Evolutionary conservation across 2,329 filamentous ascomycete genomes (phyloP).

Genomic region (Cladobotryum protrusum): DNA sequence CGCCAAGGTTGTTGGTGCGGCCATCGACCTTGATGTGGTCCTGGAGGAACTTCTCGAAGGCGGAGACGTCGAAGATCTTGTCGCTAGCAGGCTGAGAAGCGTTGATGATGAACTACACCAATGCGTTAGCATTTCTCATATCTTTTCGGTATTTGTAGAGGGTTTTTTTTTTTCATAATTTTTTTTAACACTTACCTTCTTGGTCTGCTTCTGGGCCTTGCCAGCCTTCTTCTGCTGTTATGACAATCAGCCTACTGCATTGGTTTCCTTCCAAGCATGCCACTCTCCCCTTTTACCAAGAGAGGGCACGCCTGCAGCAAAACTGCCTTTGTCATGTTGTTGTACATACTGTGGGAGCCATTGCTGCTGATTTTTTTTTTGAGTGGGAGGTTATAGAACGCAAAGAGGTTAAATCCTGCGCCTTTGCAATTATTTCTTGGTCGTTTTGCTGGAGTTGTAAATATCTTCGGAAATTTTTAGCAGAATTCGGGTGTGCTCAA

Average conservation of each 20-base stretch:
- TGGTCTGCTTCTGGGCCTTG: constrained; percentile 74
- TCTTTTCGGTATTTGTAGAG: background rate
- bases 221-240: constrained; percentile 58
- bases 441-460: constrained; percentile 11
- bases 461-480: constrained; percentile 13
- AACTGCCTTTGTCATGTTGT: background rate
- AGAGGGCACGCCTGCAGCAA: constrained; percentile 11
- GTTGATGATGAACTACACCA: constrained; percentile 92
- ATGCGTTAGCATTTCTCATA: constrained; percentile 13
- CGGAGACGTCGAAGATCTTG: constrained; percentile 99
- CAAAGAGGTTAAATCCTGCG: constrained; percentile 80
- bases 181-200: constrained; percentile 57
- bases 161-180: background rate
- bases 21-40: constrained; percentile 99
- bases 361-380: constrained; percentile 45
- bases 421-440: constrained; percentile 30
- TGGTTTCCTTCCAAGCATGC: constrained; percentile 13
- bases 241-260: constrained; percentile 89
- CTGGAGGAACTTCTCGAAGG: constrained; percentile 99
- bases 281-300: constrained; percentile 18
- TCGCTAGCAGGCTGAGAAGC: constrained; percentile 95
- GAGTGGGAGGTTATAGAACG: constrained; percentile 35
- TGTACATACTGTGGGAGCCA: constrained; percentile 87
- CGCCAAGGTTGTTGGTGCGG: constrained; percentile 96
- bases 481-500: constrained; percentile 21